Evolutionary conservation across 1,139 yeast species (phyloP).

Genomic region (Sugiyamaella neomexicana): DNA sequence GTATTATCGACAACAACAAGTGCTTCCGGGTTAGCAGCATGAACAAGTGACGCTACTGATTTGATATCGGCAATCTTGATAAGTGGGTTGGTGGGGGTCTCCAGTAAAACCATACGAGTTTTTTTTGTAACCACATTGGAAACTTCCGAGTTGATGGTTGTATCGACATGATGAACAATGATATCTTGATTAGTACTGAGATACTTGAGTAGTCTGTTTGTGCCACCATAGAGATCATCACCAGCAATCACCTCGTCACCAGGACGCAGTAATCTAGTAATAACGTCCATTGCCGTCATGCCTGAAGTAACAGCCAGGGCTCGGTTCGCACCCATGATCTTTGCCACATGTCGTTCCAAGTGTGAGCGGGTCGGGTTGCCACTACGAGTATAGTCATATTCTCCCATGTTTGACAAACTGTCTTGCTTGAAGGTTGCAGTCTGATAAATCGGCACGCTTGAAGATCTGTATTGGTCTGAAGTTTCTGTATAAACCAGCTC

Average conservation of each 20-base stretch:
- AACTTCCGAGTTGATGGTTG: conserved; percentile 66
- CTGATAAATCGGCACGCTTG: conserved; percentile 87
- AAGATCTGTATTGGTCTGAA: conserved; percentile 74
- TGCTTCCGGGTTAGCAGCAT: conserved; percentile 62
- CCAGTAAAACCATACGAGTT: conserved; percentile 77
- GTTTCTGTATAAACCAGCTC: conserved; percentile 68
- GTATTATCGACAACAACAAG: conserved; percentile 89
- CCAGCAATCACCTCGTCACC: conserved; percentile 91
- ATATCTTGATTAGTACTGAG: conserved; percentile 66
- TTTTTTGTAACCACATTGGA: conserved; percentile 44
- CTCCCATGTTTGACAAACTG: conserved; percentile 73
- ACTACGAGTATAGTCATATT: conserved; percentile 89
- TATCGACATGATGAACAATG: conserved; percentile 74
- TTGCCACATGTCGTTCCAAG: conserved; percentile 72
- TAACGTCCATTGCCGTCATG: conserved; percentile 89
- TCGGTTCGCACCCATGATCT: conserved; percentile 70
- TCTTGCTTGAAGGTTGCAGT: conserved; percentile 90
- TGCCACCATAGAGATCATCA: conserved; percentile 90
- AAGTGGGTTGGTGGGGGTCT: conserved; percentile 89
- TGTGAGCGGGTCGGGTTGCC: conserved; percentile 91
- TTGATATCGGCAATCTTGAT: conserved; percentile 82
- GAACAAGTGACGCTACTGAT: conserved; percentile 64
- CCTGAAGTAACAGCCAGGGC: conserved; percentile 86
- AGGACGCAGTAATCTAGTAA: conserved; percentile 66
- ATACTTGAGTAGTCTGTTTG: conserved; percentile 79